Conservation (phyloP, 208 protist species). For the Trypanosomatidae sp. region DNA sequence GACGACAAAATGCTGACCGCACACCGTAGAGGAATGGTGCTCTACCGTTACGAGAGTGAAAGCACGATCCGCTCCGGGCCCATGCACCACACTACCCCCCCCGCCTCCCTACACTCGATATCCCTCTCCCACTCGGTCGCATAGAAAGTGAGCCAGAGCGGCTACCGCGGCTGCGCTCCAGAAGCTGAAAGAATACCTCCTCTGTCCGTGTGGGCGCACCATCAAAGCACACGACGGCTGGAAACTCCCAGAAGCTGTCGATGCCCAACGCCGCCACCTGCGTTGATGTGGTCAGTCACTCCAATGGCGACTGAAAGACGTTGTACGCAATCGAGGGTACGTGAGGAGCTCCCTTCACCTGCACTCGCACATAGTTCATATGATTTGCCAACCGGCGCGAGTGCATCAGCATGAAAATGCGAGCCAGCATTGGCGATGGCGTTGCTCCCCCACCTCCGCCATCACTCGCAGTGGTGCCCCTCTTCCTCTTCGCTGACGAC, state of each 20-base stretch:
- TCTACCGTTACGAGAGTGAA: background rate
- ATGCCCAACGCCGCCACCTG: slow-evolving; percentile 38
- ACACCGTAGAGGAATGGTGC: background rate
- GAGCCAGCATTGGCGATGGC: slow-evolving; percentile 29
- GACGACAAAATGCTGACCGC: background rate
- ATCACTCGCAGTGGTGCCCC: background rate
- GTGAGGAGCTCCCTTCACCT: slow-evolving; percentile 31
- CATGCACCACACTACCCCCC: background rate
- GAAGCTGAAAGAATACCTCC: slow-evolving; percentile 49
- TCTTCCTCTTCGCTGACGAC: background rate
- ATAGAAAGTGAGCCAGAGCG: background rate
- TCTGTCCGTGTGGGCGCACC: slow-evolving; percentile 28
- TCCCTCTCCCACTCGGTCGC: background rate
- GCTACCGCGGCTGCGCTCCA: slow-evolving; percentile 5
- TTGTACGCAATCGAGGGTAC: slow-evolving; percentile 65
- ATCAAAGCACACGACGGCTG: slow-evolving; percentile 56
- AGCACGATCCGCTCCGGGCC: background rate
- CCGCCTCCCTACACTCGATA: background rate
- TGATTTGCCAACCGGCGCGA: slow-evolving; percentile 65
- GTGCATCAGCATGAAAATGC: slow-evolving; percentile 75
- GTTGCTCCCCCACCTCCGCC: background rate
- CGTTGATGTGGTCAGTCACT: slow-evolving; percentile 21
- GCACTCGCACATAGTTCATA: slow-evolving; percentile 67
- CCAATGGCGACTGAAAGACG: slow-evolving; percentile 47
- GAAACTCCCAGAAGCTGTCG: slow-evolving; percentile 51